Percentiles rank a stretch among this genome's conserved stretches.
Evolutionary conservation across 75 land plant genomes (phyloP).

Genomic region (Chamaecyparis obtusa): DNA sequence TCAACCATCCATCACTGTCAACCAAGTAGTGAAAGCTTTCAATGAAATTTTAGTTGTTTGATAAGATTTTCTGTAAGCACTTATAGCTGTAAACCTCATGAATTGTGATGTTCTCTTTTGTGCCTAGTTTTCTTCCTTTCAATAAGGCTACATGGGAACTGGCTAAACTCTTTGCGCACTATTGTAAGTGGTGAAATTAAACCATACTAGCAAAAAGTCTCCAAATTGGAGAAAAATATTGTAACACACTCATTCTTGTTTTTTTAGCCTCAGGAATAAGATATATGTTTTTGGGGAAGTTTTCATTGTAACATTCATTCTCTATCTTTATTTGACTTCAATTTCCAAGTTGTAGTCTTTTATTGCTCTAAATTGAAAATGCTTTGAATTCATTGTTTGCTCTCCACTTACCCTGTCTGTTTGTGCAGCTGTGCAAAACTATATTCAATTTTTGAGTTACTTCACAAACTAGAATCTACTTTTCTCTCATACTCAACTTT

Average conservation of each 20-base stretch:
- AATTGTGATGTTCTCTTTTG: no score
- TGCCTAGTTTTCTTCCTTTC: no score
- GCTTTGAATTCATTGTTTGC: no score
- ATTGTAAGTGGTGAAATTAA: not conserved
- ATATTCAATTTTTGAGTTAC: no score
- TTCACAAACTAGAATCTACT: no score
- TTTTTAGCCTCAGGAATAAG: not conserved
- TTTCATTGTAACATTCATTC: not conserved
- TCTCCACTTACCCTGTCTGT: not conserved
- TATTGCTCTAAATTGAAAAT: not conserved
- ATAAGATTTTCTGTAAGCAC: no score
- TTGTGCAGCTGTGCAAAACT: not conserved
- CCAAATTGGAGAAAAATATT: not conserved
- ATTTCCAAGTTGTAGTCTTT: no score
- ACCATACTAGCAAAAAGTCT: not conserved
- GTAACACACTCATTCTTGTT: no score
- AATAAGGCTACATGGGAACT: not conserved
- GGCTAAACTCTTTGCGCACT: not conserved
- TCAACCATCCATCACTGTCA: no score
- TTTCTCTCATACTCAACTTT: not conserved
- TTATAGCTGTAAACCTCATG: no score
- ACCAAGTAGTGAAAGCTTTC: not conserved
- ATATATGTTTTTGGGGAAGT: not conserved
- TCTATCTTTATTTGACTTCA: not conserved
- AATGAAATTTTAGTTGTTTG: no score